phyloP scores from a whole-genome alignment of 495 filamentous ascomycete genomes.

The Halenospora varia region DNA sequence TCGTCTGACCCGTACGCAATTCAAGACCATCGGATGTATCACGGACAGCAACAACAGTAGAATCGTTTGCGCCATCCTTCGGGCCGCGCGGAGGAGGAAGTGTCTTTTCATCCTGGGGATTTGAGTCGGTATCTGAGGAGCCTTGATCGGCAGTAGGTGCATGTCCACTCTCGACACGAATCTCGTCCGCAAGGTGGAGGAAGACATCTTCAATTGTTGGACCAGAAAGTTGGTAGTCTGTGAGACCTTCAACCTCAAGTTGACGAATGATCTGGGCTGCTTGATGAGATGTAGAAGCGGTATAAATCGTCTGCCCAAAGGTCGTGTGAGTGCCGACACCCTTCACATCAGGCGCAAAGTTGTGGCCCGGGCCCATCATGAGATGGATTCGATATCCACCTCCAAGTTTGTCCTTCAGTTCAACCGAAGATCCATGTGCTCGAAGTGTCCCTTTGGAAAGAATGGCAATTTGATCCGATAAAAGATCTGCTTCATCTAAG shows the following conservation, averaged over 20 bases:
- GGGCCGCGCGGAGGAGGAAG: background rate
- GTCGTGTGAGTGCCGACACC: conserved; percentile 52
- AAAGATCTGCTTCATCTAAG: conserved; percentile 71
- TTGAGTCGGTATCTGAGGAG: no score
- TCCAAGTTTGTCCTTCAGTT: conserved; percentile 64
- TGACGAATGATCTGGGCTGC: conserved; percentile 62
- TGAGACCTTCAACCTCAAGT: conserved; percentile 57
- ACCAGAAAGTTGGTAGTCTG: conserved; percentile 72
- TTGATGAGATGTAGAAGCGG: conserved; percentile 55
- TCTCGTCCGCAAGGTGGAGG: conserved; percentile 73
- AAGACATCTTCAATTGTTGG: conserved; percentile 90
- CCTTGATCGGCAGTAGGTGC: no score
- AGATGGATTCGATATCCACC: conserved; percentile 77
- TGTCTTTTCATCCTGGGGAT: background rate
- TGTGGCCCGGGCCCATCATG: conserved; percentile 43
- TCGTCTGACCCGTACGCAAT: conserved; percentile 60
- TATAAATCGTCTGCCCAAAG: conserved; percentile 68
- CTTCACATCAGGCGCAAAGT: conserved; percentile 46
- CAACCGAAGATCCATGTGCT: conserved; percentile 72
- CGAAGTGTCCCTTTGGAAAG: conserved; percentile 68
- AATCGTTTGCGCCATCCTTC: background rate
- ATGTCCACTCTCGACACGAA: conserved; percentile 36
- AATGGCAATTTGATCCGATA: conserved; percentile 75
- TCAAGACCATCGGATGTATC: conserved; percentile 7
- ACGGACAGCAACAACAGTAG: background rate